These are phyloP conservation scores for Globisporangium sylvaticum DNA, from an alignment of 352 stramenopile genomes.

Conservation along the genomic window DNA sequence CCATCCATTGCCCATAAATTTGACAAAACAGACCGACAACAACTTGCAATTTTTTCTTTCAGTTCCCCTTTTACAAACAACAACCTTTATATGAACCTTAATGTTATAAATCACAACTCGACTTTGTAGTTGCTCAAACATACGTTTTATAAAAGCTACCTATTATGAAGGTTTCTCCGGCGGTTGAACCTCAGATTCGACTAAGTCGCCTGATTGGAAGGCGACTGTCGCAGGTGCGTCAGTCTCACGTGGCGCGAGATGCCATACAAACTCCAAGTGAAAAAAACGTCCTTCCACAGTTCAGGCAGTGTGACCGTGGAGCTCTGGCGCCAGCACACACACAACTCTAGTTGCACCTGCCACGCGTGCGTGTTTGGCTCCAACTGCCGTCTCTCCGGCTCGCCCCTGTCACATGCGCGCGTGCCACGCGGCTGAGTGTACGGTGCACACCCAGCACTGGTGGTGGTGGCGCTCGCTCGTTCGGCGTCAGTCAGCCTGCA, in stretches of 20 bases:
- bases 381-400: background rate
- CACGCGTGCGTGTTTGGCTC: background rate
- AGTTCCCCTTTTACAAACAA: too few relatives aligned
- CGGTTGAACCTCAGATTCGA: background rate
- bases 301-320: too few relatives aligned
- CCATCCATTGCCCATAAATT: too few relatives aligned
- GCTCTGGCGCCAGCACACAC: background rate
- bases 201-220: constrained; percentile 4
- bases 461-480: background rate
- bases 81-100: too few relatives aligned
- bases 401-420: constrained; percentile 1
- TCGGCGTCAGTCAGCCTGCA: background rate
- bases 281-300: background rate
- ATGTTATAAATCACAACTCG: too few relatives aligned
- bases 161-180: background rate
- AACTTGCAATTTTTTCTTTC: too few relatives aligned
- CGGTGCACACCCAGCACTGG: background rate
- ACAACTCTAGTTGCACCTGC: background rate
- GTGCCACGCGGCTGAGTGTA: background rate
- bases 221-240: background rate
- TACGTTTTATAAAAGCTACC: too few relatives aligned
- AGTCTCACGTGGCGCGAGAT: background rate
- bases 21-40: too few relatives aligned
- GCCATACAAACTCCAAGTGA: constrained; percentile 3
- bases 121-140: too few relatives aligned